Evolutionary conservation across 495 filamentous ascomycete species (phyloP).

Genomic region (Penicillium robsamsonii): DNA sequence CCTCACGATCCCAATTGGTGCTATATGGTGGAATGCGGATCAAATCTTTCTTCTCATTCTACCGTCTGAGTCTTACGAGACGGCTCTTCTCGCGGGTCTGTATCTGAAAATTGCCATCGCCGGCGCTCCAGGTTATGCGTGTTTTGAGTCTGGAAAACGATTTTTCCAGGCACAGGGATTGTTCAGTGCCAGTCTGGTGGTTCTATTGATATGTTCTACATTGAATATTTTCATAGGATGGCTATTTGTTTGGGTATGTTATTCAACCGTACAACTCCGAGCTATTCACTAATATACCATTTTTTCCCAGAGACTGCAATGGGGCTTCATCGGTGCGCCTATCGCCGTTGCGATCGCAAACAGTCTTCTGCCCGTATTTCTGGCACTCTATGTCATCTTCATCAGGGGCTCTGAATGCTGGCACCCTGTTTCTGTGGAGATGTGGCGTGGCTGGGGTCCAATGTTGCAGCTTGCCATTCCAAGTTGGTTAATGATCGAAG

Average conservation of each 20-base stretch:
- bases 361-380: slow-evolving; percentile 49
- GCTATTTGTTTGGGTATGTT: slow-evolving; percentile 61
- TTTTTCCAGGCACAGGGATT: slow-evolving; percentile 72
- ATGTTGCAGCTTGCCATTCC: slow-evolving; percentile 59
- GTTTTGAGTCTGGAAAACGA: slow-evolving; percentile 68
- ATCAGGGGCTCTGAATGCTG: slow-evolving; percentile 52
- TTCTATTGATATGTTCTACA: slow-evolving; percentile 63
- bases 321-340: slow-evolving; percentile 60
- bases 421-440: slow-evolving; percentile 50
- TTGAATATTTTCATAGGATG: slow-evolving; percentile 67
- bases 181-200: slow-evolving; percentile 65
- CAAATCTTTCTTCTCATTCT: slow-evolving; percentile 57
- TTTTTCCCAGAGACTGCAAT: slow-evolving; percentile 32
- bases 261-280: neutral
- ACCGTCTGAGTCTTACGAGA: slow-evolving; percentile 50
- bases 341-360: slow-evolving; percentile 54
- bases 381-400: slow-evolving; percentile 52
- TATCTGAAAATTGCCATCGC: slow-evolving; percentile 64
- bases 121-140: slow-evolving; percentile 66
- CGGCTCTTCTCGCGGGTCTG: slow-evolving; percentile 61
- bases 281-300: neutral
- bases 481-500: slow-evolving; percentile 54
- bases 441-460: slow-evolving; percentile 51
- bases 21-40: slow-evolving; percentile 57
- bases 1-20: slow-evolving; percentile 60